Evolutionary conservation across 2,329 filamentous ascomycete species (phyloP).

Genomic region (Colletotrichum truncatum): DNA sequence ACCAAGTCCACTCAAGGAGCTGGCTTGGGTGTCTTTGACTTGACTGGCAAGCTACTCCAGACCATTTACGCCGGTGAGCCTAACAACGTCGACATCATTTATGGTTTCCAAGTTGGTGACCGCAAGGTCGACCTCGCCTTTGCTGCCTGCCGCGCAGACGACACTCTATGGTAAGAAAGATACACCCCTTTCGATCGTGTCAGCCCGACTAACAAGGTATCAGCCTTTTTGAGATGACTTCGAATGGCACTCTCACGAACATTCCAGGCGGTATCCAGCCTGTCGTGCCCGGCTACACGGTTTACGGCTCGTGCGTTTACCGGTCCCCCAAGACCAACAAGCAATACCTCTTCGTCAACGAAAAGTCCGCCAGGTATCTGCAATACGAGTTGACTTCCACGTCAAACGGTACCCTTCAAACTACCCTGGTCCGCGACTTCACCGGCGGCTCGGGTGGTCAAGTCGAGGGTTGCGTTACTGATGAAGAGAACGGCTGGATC

Average conservation of each 20-base stretch:
- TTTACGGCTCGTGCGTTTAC: constrained; percentile 64
- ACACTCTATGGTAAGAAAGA: constrained; percentile 60
- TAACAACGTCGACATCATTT: constrained; percentile 65
- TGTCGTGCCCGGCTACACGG: constrained; percentile 52
- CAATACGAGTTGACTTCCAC: constrained; percentile 59
- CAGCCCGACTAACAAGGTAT: accelerated
- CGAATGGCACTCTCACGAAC: constrained; percentile 51
- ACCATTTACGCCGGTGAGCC: constrained; percentile 54
- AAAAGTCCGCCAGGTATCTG: constrained; percentile 61
- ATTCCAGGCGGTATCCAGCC: constrained; percentile 58
- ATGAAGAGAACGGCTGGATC: constrained; percentile 59
- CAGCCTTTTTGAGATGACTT: constrained; percentile 59
- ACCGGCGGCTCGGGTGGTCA: constrained; percentile 60
- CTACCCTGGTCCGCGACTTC: constrained; percentile 59
- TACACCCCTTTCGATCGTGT: accelerated
- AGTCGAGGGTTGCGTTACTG: constrained; percentile 62
- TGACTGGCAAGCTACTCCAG: constrained; percentile 57
- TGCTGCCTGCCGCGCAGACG: constrained; percentile 59
- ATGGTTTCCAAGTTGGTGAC: constrained; percentile 53
- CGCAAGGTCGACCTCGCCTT: constrained; percentile 57
- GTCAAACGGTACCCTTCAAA: constrained; percentile 50
- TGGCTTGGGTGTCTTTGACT: constrained; percentile 58
- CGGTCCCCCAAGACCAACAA: constrained; percentile 55
- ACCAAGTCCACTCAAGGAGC: constrained; percentile 59
- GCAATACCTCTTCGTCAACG: constrained; percentile 64